Base-by-base conservation (phyloP, 176 grass and related monocot species). In the Pontederia crassipes region DNA sequence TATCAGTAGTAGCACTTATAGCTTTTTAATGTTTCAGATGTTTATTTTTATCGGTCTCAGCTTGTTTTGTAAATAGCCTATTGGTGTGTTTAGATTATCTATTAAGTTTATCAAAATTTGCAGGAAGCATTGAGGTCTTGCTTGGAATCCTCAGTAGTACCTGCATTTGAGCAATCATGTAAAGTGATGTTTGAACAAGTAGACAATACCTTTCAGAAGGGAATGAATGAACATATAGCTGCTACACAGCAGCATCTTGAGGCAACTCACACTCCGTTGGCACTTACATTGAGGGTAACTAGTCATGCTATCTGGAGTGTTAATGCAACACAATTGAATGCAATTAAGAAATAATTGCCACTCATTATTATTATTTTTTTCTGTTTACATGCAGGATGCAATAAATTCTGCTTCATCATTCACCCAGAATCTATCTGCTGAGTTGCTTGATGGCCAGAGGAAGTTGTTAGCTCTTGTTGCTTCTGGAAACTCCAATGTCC, bases 91-190 rank as follows among this genome's bases (percentile, higher is more conserved):
- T 12, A 65, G 28, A 49, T 52, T 9, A 11, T 24, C 1, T 40
- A 40, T 65, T 14, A 10, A 11, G 11, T 64, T 17, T 8, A 13
- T 18, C 62, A 27, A 10, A 62, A 45, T 10, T 32, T 79, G 58
- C 76, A 97, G 93, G 93, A 97, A 9, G 18, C 81, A 15, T 79
- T 97, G 48, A 77, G 87, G 20, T 62, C 79, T 72, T 77, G 81
- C 80, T 66, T 97, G 9, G 93, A 97, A 18, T 73, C 84, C 53
- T 82, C 87, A 70, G 26, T 97, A 46, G 72, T 97, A 69, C 93
- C 93, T 48, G 84, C 93, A 14, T 97, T 97, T 80, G 93, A 91
- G 67, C 78, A 90, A 45, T 91, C 87, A 47, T 97, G 93, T 58
- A 88, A 79, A 71, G 76, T 57, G 67, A 91, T 88, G 80, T 88